Base-by-base conservation (phyloP, 306 rosid genomes). In the Cicer chorassanicum region DNA sequence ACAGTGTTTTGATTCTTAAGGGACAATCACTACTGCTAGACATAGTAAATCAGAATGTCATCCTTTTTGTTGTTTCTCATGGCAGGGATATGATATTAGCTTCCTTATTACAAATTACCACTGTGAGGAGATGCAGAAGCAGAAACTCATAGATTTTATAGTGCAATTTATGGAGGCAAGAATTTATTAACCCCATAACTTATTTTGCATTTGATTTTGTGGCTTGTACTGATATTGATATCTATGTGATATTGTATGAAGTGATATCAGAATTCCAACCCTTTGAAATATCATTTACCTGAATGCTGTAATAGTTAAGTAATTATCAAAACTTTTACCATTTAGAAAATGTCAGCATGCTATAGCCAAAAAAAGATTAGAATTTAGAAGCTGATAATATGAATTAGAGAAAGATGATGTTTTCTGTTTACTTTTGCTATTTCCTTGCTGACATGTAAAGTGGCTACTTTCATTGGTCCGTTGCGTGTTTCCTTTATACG, bases 161-260 rank as follows among this genome's bases (percentile, higher is more conserved):
- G 96, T 92, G 74, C 97, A 94, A 77, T 94, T 94, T 83, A 92
- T 94, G 97, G 97, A 94, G 97, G 99, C 79, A 87, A 90, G 96
- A 74, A 66, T 72, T 82, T 41, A 29, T 83, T 61, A 61, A 56
- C 42, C 80, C 66, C 65, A 38, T 73, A 56, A 77, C 36, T 66
- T 80, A 48, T 48, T 19, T 61, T 40, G 64, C 64, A 65, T 72
- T 73, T 61, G 14, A 59, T 56, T 74, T 67, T 19, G 6, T 38
- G 48, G 34, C 49, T 21, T 57, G 54, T 29, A n/a, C 54, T 40
- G 39, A 24, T 57, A 18, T 46, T 43, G 9, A 53, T 54, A 70
- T 65, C 42, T 73, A 41, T 15, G 44, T 65, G 65, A 44, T 63
- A 44, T 41, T 55, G 19, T 38, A 45, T 53, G 18, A 51, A 44